phyloP scores from a whole-genome alignment of 2,329 filamentous ascomycete species.

The Cordyceps cateniannulata region DNA sequence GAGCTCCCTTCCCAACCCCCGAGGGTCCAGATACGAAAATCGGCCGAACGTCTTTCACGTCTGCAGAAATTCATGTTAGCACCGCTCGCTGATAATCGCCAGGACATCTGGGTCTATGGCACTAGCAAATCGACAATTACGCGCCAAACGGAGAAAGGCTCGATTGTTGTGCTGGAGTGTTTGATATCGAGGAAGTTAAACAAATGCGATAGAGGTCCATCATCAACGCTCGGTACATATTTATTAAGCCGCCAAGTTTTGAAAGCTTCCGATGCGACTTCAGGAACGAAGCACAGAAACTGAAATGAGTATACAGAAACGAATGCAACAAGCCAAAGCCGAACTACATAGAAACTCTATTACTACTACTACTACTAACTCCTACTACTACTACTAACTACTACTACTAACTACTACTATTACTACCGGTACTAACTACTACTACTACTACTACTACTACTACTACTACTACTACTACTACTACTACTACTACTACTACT shows the following conservation, averaged over 20 bases:
- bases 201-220: neutral
- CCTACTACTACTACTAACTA: too few species aligned
- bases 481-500: too few species aligned
- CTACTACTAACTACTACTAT: too few species aligned
- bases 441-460: too few species aligned
- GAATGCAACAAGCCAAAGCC: too few species aligned
- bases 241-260: neutral
- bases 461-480: too few species aligned
- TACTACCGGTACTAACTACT: too few species aligned
- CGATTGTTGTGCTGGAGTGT: neutral
- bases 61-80: neutral
- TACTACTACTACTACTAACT: too few species aligned
- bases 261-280: neutral
- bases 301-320: too few species aligned
- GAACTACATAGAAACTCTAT: too few species aligned
- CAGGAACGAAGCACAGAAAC: neutral
- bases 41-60: neutral
- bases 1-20: neutral
- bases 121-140: neutral
- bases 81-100: neutral
- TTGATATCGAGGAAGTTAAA: neutral
- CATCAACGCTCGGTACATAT: neutral
- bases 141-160: neutral
- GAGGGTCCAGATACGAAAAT: neutral
- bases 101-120: neutral